Base-by-base conservation (phyloP, 202 grass and related monocot species). In the Carex sylvatica region DNA sequence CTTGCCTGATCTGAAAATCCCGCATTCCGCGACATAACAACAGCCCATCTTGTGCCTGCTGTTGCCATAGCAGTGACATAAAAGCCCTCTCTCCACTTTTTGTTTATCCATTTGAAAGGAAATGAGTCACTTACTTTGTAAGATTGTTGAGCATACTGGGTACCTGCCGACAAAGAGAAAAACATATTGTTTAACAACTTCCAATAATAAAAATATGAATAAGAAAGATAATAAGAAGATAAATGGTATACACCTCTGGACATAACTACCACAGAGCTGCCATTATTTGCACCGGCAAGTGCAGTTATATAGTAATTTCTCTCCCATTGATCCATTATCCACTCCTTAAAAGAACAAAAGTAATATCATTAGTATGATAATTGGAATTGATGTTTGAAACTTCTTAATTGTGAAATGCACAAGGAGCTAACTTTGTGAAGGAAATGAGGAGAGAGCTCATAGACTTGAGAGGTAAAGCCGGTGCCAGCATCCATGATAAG, bases 101-200 rank as follows among this genome's bases (percentile, higher is more conserved):
- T 99, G 80, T 96, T 96, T 94, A 99, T 99, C 97, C 97, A 99
- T 88, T 99, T 99, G 85, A 92, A 99, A 75, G 97, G 97, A 64
- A 99, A 99, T 70, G 88, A 93, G 44, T 94, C 89, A 80, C 97
- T 92, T 70, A 99, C 93, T 91, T 99, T 99, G 81, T 99, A 99
- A 10, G 97, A 99, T 59, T 99, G 97, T 51, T 96, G 97, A 67
- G 89, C 86, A 85, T 96, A 96, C 1, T 81, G 26, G 64, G 97
- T 94, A 82, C 97, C 97, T 99, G 76, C 56, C 20, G 86, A 47
- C 74, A 60, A 62, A 60, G 16, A 9, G 52, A 65, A 19, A 19
- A 14, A 51, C 40, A 74, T 35, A 28, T 83, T 59, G 83, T 36
- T 24, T 33, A 19, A 44, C 26, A 74, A 13, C 31, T 18, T 14